phyloP scores from a whole-genome alignment of 148 eudicot genomes.

The Silene latifolia region DNA sequence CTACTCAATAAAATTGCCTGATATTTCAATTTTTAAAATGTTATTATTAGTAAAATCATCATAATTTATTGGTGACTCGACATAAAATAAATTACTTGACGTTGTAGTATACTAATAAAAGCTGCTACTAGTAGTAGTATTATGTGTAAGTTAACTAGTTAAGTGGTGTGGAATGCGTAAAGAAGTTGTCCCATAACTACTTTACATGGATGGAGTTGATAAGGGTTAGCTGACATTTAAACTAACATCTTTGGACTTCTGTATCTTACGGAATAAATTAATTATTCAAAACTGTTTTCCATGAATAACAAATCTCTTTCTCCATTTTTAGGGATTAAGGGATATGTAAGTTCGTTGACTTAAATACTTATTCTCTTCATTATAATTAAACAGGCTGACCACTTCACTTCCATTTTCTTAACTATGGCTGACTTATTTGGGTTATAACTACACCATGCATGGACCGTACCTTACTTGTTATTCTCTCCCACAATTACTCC shows the following conservation, averaged over 20 bases:
- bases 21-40: too few species aligned
- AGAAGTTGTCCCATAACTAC: slow-evolving; percentile 21
- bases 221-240: slow-evolving; percentile 24
- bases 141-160: background rate
- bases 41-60: background rate
- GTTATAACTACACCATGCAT: too few species aligned
- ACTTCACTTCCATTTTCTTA: too few species aligned
- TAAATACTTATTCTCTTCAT: too few species aligned
- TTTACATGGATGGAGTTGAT: slow-evolving; percentile 22
- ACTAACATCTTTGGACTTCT: slow-evolving; percentile 16
- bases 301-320: too few species aligned
- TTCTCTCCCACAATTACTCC: too few species aligned
- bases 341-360: too few species aligned
- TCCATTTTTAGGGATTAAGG: too few species aligned
- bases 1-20: too few species aligned
- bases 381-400: too few species aligned
- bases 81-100: slow-evolving; percentile 14
- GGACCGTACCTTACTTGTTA: too few species aligned
- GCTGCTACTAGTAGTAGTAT: background rate
- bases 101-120: background rate
- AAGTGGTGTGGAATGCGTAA: slow-evolving; percentile 19
- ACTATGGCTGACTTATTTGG: too few species aligned
- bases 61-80: background rate
- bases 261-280: background rate
- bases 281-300: background rate